These are phyloP conservation scores for Saussurea involucrata DNA, from an alignment of 129 eudicot species.

Conservation along the genomic window DNA sequence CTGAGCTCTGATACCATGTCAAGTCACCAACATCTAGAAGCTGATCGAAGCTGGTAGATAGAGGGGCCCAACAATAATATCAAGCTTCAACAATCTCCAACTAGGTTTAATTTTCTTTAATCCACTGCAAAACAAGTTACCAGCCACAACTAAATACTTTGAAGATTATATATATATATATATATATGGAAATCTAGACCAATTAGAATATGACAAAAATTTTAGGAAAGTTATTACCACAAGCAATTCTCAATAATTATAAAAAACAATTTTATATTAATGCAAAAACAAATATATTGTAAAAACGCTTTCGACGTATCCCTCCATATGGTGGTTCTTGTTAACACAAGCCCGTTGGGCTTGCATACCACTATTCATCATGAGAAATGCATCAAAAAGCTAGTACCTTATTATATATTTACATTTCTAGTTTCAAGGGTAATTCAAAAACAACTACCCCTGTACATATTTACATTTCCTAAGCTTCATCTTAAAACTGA, in stretches of 20 bases:
- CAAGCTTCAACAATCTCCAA: constrained; percentile 35
- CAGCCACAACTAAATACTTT: constrained; percentile 35
- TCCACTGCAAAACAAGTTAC: constrained; percentile 40
- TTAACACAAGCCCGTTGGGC: background rate
- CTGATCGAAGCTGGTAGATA: constrained; percentile 40
- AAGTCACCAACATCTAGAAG: constrained; percentile 46
- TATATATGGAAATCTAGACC: constrained; percentile 24
- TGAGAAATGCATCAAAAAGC: background rate
- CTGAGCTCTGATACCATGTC: constrained; percentile 38
- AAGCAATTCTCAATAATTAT: background rate
- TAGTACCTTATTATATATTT: background rate
- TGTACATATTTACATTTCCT: background rate
- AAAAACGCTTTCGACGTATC: constrained; percentile 1
- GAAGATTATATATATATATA: constrained; percentile 4
- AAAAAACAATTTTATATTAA: background rate
- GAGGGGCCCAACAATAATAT: constrained; percentile 41
- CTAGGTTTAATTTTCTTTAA: constrained; percentile 30
- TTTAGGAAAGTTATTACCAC: background rate
- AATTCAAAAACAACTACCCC: background rate
- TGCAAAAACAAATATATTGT: background rate
- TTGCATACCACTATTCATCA: background rate
- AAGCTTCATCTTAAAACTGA: background rate
- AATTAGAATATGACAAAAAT: background rate
- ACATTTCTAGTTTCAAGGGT: background rate
- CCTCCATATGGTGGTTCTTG: background rate